These are phyloP conservation scores for Aspergillus texensis DNA, from an alignment of 2,329 filamentous ascomycete species.

Conservation along the genomic window DNA sequence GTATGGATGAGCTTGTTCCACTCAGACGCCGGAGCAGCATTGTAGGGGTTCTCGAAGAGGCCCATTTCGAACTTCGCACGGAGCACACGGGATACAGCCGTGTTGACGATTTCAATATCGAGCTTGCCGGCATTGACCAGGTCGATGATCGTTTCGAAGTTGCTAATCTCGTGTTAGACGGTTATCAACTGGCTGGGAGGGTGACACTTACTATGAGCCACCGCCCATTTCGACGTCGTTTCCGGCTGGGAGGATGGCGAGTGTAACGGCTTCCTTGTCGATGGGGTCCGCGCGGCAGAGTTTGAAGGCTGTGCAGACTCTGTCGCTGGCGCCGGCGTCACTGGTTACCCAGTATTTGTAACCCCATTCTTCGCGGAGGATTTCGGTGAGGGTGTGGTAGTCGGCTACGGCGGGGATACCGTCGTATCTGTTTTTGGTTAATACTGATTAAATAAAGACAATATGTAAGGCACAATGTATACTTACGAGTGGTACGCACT, in stretches of 20 bases:
- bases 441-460: background rate
- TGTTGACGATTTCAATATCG: constrained; percentile 62
- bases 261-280: constrained; percentile 67
- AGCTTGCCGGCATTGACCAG: constrained; percentile 65
- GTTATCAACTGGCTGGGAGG: background rate
- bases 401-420: constrained; percentile 70
- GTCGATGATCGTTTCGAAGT: constrained; percentile 66
- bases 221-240: constrained; percentile 77
- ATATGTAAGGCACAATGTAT: background rate
- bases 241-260: constrained; percentile 66
- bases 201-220: constrained; percentile 60
- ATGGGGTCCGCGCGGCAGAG: constrained; percentile 64
- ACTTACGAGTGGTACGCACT: constrained; percentile 66
- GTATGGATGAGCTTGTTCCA: constrained; percentile 65
- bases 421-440: constrained; percentile 56
- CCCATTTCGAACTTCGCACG: constrained; percentile 70
- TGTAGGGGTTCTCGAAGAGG: constrained; percentile 71
- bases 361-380: constrained; percentile 71
- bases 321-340: constrained; percentile 72
- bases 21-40: constrained; percentile 58
- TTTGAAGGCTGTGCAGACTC: constrained; percentile 65
- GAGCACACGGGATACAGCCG: constrained; percentile 66
- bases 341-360: constrained; percentile 68
- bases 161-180: constrained; percentile 40
- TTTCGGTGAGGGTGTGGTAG: constrained; percentile 66